Base-by-base conservation (phyloP, 2,329 filamentous ascomycete species). In the Phialophora chinensis region DNA sequence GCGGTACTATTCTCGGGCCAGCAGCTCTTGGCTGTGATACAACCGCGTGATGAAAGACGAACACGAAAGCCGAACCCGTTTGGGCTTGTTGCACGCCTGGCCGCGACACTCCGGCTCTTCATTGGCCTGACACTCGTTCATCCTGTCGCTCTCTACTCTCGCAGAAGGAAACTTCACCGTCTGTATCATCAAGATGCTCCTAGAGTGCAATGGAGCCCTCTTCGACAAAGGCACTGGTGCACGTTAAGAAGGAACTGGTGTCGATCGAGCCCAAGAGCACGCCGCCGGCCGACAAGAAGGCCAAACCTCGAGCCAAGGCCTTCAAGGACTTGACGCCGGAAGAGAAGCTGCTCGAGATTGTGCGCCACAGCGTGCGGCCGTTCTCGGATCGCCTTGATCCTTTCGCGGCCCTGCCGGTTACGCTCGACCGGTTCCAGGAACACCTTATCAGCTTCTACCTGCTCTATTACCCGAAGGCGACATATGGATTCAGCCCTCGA, bases 401-500 rank as follows among this genome's bases (percentile, higher is more conserved):
- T 14, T 71, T 69, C 53, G 67, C 67, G 14, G 64, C 65, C 4
- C 33, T 71, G 59, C 69, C 69, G 2, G 65, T 66, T 12, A 65
- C 33, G 14, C 65, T 71, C 10, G 65, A 71, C 55, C 64, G 67
- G 17, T 65, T 69, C 31, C 67, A 71, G 54, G 69, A 71, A 62
- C 67, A 67, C 42, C 65, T 71, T 11, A 52, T 69, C 53, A 69
- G 65, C 56, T 68, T 68, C 60, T 71, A 69, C 50, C 60, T 71
- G 29, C 64, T 66, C 14, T 67, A 70, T 49, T 71, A 70, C 38
- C 69, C 69, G 52, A 68, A 68, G 35, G 65, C 65, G 20, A 69
- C 65, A 14, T 71, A 71, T 59, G 69, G 69, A n/a, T 70, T 71
- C 65, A 68, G 65, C 55, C 65, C 69, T 4, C 67, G 62, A 14